Percentiles rank a stretch among this genome's conserved stretches.
These are phyloP conservation scores for Polychytrium aggregatum DNA, from an alignment of 192 early-diverging fungal genomes.

Conservation along the genomic window DNA sequence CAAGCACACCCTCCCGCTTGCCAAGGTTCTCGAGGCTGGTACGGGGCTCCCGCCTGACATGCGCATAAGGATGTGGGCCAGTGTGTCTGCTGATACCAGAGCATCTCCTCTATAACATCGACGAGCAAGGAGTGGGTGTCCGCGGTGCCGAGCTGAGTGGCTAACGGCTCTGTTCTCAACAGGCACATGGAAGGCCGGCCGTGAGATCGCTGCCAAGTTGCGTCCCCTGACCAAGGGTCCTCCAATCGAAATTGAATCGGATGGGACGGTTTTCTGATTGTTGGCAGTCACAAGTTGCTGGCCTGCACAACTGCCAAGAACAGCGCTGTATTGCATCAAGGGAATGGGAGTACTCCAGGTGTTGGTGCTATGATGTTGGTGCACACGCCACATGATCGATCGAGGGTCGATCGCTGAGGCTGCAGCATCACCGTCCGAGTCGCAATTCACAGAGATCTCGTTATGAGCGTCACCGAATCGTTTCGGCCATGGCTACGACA, in stretches of 20 bases:
- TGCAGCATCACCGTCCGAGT: no score
- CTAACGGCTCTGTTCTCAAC: constrained; percentile 2
- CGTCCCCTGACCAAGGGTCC: constrained; percentile 75
- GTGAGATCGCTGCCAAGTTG: constrained; percentile 71
- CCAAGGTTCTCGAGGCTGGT: constrained; percentile 75
- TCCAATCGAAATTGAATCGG: constrained; percentile 79
- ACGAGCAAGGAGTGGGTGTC: neutral
- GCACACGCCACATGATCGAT: no score
- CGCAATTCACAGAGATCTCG: no score
- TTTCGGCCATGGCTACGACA: no score
- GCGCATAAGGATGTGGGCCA: neutral
- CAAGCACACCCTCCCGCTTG: constrained; percentile 52
- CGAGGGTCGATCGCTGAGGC: no score
- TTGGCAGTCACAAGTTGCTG: no score
- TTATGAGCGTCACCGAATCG: no score
- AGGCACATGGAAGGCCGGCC: constrained; percentile 87
- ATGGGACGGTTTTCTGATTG: constrained; percentile 69
- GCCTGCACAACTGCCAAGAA: no score
- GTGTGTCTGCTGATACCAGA: neutral
- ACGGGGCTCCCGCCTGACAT: neutral
- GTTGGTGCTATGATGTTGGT: no score
- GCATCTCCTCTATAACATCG: neutral
- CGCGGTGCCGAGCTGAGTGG: neutral
- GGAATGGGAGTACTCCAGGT: no score
- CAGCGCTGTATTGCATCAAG: no score